Base-by-base conservation (phyloP, 495 filamentous ascomycete species). In the Penicillium herquei region DNA sequence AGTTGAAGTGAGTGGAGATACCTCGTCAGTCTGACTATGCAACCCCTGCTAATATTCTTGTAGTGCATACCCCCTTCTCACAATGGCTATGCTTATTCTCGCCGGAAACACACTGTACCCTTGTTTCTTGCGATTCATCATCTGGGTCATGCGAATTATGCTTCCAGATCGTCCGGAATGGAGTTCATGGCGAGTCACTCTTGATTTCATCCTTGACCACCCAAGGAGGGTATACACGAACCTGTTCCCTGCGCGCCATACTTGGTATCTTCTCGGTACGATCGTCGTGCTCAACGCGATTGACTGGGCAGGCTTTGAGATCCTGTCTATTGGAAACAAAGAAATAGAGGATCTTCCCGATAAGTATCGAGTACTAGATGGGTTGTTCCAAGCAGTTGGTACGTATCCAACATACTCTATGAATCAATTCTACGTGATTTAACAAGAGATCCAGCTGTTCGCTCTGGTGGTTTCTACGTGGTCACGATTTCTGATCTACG, bases 51-150 rank as follows among this genome's bases (percentile, higher is more conserved):
- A 16, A 68, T 52, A 13, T 7, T 10, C 37, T 48, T 4, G 21
- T 44, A 73, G 70, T 47, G 65, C 70, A 0, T 95, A 91, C 63
- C 81, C 90, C 7, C 76, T 96, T 10, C 69, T 95, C 16, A 88
- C 87, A 12, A 88, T 92, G 83, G 81, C 81, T 34, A 66, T 88
- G 13, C 68, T 96, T 57, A 94, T 94, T 53, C 78, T 96, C 11
- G 88, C 89, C 7, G 92, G 92, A 16, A 96, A 96, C 54, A 95
- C 91, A 2, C 80, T 68, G 65, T 89, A 88, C 58, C 91, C 90
- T 0, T 78, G 91, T 54, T 91, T 94, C 65, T 71, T 96, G 26
- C 78, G 91, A 5, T 75, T 93, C n/a, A 86, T 86, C 14, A 65
- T 94, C 6, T 93, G 88, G 89, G 72, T 70, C 12, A 78, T 88